Base-by-base conservation (phyloP, 192 early-diverging fungal species). In the Phycomyces nitens region DNA sequence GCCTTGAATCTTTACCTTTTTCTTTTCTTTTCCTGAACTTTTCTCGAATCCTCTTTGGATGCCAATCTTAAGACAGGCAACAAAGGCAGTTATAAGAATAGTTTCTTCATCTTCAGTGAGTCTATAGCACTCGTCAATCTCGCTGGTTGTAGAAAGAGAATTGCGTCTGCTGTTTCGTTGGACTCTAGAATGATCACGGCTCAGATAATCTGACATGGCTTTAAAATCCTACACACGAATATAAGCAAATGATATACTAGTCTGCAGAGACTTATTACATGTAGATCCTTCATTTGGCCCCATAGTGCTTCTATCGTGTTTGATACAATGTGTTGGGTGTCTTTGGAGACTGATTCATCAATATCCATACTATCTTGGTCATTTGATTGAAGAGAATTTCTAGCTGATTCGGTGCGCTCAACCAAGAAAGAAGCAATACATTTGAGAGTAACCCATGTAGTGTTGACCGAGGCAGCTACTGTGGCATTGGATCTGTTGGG, bases 21-120 rank as follows among this genome's bases (percentile, higher is more conserved):
- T 62, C 20, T 62, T 55, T 27, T 54, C 53, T 21, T 27, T 39
- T 21, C 21, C 50, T 7, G 9, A 11, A 15, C 63, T 43, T 26
- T 58, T 65, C 16, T 70, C 69, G 1, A 49, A 23, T 21, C 68
- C 68, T 5, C 18, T 41, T 24, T 57, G 2, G 15, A 70, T 50
- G 0, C 42, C 54, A 42, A 71, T 40, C 23, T 78, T 68, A 1
- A 82, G 56, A 55, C 77, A 78, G 15, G 63, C 65, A 3, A 80
- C 68, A 62, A 80, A 73, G 10, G 78, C 71, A 38, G 82, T 72
- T 16, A 87, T 49, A 21, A 87, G 64, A 8, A 80, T 56, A n/a
- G 79, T 73, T 38, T 87, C 85, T 60, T 87, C 79, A 5, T 77
- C 72, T 2, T 82, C 76, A 15, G 66, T 77, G 6, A 85, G 51